phyloP scores from a whole-genome alignment of 1,139 yeast genomes.

The Meyerozyma sp. region DNA sequence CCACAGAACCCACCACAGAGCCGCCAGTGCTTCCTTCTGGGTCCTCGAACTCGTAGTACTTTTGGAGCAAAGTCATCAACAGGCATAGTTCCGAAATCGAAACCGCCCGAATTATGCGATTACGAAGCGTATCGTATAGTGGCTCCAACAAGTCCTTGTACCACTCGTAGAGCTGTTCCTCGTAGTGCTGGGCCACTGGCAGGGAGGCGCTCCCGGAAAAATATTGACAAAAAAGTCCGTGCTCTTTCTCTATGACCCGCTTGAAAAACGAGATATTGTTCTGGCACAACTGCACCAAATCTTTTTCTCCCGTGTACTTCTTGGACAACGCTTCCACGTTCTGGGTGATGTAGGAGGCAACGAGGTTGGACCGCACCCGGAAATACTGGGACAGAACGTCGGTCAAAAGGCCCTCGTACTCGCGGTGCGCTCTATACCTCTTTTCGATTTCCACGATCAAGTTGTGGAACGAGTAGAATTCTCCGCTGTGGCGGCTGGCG shows the following conservation, averaged over 20 bases:
- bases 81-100: slow-evolving; percentile 69
- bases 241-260: slow-evolving; percentile 59
- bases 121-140: slow-evolving; percentile 64
- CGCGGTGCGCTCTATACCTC: slow-evolving; percentile 45
- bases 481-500: slow-evolving; percentile 17
- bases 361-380: slow-evolving; percentile 44
- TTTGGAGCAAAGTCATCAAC: slow-evolving; percentile 63
- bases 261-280: slow-evolving; percentile 53
- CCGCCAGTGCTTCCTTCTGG: slow-evolving; percentile 23
- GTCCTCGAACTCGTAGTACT: slow-evolving; percentile 62
- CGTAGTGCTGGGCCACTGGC: slow-evolving; percentile 14
- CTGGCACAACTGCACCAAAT: slow-evolving; percentile 54
- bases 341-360: slow-evolving; percentile 27
- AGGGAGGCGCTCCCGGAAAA: slow-evolving; percentile 26
- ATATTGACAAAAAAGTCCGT: slow-evolving; percentile 47
- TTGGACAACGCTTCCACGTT: slow-evolving; percentile 6
- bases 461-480: slow-evolving; percentile 28
- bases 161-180: slow-evolving; percentile 45
- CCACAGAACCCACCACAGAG: slow-evolving; percentile 7
- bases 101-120: slow-evolving; percentile 61
- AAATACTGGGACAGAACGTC: slow-evolving; percentile 67
- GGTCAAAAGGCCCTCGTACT: slow-evolving; percentile 59
- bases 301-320: slow-evolving; percentile 4
- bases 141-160: slow-evolving; percentile 66
- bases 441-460: slow-evolving; percentile 47